Percentiles rank a stretch among this genome's conserved stretches.
Conservation (phyloP, 257 asterid species). For the Lithospermum erythrorhizon region DNA sequence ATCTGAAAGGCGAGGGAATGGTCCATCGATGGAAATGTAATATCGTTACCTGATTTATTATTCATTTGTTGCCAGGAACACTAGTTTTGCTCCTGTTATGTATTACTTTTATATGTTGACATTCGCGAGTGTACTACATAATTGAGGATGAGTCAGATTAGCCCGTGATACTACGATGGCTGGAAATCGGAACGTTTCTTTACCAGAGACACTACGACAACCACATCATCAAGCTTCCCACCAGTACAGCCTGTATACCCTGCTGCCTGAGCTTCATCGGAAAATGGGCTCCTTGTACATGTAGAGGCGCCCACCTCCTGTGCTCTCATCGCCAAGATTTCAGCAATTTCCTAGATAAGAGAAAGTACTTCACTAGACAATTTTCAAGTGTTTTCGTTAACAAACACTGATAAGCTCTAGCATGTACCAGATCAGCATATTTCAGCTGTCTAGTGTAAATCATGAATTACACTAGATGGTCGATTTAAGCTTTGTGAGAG, state of each 20-base stretch:
- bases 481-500: background rate
- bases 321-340: conserved; percentile 49
- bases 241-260: conserved; percentile 57
- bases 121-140: background rate
- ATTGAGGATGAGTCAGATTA: background rate
- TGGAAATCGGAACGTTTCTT: conserved; percentile 15
- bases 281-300: conserved; percentile 54
- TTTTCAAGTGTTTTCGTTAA: background rate
- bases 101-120: too few species aligned
- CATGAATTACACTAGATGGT: too few species aligned
- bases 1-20: too few species aligned
- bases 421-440: too few species aligned
- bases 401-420: too few species aligned
- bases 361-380: background rate
- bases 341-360: conserved; percentile 51
- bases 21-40: too few species aligned
- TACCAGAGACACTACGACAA: conserved; percentile 71
- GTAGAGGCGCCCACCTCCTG: conserved; percentile 49
- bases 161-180: background rate
- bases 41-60: too few species aligned
- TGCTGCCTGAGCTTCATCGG: conserved; percentile 69
- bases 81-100: background rate
- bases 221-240: conserved; percentile 69
- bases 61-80: background rate
- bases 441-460: too few species aligned